Evolutionary conservation across 2,329 filamentous ascomycete species (phyloP), one percentile per base, ranked within the genome.

Genomic region (Cryoendolithus antarcticus): DNA sequence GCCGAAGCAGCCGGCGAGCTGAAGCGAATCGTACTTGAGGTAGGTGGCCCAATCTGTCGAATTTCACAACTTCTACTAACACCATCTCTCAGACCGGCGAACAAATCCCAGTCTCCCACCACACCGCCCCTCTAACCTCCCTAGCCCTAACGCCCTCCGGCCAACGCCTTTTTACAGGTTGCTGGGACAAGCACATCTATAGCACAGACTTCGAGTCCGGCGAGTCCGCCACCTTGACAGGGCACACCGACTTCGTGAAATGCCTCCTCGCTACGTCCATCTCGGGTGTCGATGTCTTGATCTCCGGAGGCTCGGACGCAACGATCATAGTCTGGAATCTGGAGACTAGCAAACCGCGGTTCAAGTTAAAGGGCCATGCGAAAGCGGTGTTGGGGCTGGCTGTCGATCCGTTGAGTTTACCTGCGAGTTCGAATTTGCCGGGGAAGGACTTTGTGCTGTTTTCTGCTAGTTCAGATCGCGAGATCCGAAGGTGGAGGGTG

Each of bases 161-260:
- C 4, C 51, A 54, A 37, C 81, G 71, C 1, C 56, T 95, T 7
- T 95, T 86, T 59, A 86, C 86, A 15, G 89, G 88, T 27, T 91
- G 80, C 43, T 98, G 91, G 91, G 89, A 98, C 63, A 94, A 93
- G 64, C 72, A 76, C 12, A 73, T 96, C 42, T 94, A 86, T 78
- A 82, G 81, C 28, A 95, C 86, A 82, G 71, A 83, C 51, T 64
- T 80, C 28, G 29, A 44, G 4, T n/a, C 37, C 3, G 36, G 38
- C 8, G 28, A 42, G 6, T 19, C 39, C 3, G 24, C 34, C 9
- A 47, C 27, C 5, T 30, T 55, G 6, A 15, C 40, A 3, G 86
- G 86, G 3, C 89, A 96, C 60, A 69, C 74, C 2, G 91, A 98
- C 62, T 98, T 98, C 56, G 82, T 98, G 52, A 95, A 95, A 63